These are phyloP conservation scores for Citrus glauca DNA, from an alignment of 345 rosid genomes.

Conservation along the genomic window DNA sequence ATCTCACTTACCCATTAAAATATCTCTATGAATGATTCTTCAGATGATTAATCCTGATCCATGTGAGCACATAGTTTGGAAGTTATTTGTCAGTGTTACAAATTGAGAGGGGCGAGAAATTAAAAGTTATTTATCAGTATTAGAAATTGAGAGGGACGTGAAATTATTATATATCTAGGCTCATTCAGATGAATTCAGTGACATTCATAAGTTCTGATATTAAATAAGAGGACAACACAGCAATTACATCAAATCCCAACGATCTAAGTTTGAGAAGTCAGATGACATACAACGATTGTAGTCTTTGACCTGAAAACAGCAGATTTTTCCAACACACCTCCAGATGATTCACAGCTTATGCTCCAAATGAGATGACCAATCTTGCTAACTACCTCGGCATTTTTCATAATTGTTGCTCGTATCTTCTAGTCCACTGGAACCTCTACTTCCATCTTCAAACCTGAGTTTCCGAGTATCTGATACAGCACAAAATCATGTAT, in stretches of 20 bases:
- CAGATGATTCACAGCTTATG: background rate
- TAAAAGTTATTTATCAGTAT: background rate
- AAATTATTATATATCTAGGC: background rate
- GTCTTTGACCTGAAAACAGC: background rate
- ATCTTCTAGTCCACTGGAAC: slow-evolving; percentile 61
- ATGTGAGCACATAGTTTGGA: background rate
- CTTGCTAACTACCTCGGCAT: background rate
- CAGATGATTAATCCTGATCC: background rate
- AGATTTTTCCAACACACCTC: background rate
- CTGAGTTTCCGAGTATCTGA: slow-evolving; percentile 64
- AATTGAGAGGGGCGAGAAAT: background rate
- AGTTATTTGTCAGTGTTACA: background rate
- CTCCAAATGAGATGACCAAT: background rate
- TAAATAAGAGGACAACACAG: background rate
- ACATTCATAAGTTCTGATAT: background rate
- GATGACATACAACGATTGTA: background rate
- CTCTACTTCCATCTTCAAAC: slow-evolving; percentile 72
- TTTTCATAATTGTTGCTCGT: background rate
- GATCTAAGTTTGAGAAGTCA: background rate
- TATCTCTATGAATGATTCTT: background rate
- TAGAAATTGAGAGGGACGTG: background rate
- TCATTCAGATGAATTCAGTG: background rate
- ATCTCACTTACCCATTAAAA: background rate
- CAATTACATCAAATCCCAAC: background rate
- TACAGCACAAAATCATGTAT: background rate